Conservation (phyloP, 2,329 filamentous ascomycete genomes). For the Diaporthe sp. region DNA sequence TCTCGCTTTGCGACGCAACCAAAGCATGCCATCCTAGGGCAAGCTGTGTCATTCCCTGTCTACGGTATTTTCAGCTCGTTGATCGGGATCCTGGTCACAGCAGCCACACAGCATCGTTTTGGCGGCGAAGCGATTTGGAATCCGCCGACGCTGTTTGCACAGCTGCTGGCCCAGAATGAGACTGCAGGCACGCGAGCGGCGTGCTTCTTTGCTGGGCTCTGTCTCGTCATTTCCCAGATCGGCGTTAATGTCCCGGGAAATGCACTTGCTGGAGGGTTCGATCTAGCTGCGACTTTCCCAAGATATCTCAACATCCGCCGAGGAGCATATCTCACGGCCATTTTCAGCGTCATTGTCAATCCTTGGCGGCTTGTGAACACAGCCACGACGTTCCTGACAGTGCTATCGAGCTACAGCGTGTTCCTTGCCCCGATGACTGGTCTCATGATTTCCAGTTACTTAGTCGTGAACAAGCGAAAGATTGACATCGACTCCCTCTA, state of each 20-base stretch:
- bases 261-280: conserved; percentile 53
- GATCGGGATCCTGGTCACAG: conserved; percentile 56
- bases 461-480: conserved; percentile 50
- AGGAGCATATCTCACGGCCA: conserved; percentile 52
- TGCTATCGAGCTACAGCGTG: conserved; percentile 52
- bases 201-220: conserved; percentile 54
- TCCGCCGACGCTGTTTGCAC: conserved; percentile 51
- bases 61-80: conserved; percentile 52
- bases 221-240: conserved; percentile 52
- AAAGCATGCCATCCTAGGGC: conserved; percentile 50
- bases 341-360: conserved; percentile 52
- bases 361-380: conserved; percentile 55
- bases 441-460: conserved; percentile 53
- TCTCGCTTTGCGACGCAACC: conserved; percentile 51
- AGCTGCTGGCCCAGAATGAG: conserved; percentile 47
- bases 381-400: conserved; percentile 52
- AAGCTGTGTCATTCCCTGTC: conserved; percentile 51
- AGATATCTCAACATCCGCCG: conserved; percentile 54
- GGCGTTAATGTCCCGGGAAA: conserved; percentile 54
- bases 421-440: conserved; percentile 56
- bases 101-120: conserved; percentile 53
- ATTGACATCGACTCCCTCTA: conserved; percentile 53
- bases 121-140: conserved; percentile 53
- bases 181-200: conserved; percentile 51
- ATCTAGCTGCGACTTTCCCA: conserved; percentile 54